Evolutionary conservation across 106 monocot species (phyloP), one percentile per base, ranked within the genome.

Genomic region (Iris macrosiphon): DNA sequence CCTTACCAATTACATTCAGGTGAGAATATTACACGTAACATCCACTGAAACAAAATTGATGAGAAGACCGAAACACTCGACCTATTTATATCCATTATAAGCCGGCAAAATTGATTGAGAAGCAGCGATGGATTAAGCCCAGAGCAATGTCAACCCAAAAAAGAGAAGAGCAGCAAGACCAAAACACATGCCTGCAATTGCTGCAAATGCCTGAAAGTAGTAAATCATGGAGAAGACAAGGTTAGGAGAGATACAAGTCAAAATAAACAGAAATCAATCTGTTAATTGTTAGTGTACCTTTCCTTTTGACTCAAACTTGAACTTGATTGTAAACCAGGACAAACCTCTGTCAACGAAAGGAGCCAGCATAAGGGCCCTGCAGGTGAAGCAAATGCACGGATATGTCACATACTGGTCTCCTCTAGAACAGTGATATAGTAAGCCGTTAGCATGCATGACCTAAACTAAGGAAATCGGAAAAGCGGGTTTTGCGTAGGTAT

Each of bases 321-420:
- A 95, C 71, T 72, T 76, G 54, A 62, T 44, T 17, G 89, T 89
- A 70, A 89, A 88, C 88, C 94, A 89, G 40, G 84, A 74, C 52
- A 95, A 60, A 47, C 94, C 88, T 71, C 53, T 81, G 18, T 74
- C 94, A 5, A 95, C 94, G 49, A 85, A 44, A 40, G 94, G 94
- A 68, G 89, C 88, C 18, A 94, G 44, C 15, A 85, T 81, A 54
- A 94, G 75, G 18, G 94, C 94, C 59, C 93, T 93, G 61, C 32
- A 72, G 12, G 18, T 27, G 37, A 34, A 56, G 5, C 11, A 14
- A 55, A 10, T 35, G 33, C 4, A 60, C 27, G 27, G 11, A 25
- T 17, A 39, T 34, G 40, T 40, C 25, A 57, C 29, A n/a, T n/a
- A n/a, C n/a, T n/a, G n/a, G n/a, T n/a, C n/a, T n/a, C n/a, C n/a